phyloP scores from a whole-genome alignment of 73 alveolate species.

The Uronychia binucleata region DNA sequence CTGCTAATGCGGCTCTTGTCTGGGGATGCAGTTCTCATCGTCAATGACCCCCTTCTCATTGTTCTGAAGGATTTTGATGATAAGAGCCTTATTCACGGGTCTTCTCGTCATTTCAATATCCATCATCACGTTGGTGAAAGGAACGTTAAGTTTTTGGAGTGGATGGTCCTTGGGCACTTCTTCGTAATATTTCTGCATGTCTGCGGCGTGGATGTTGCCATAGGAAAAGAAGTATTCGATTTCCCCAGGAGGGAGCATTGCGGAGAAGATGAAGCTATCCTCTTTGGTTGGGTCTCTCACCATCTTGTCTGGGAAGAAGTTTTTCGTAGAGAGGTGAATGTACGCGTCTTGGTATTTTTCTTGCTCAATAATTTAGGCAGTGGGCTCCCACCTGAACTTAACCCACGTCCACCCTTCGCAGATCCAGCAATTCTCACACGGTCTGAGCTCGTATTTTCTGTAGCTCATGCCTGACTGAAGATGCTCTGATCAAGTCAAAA shows the following conservation, averaged over 20 bases:
- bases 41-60: neutral
- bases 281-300: neutral
- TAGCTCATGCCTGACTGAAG: slow-evolving; percentile 8
- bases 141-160: slow-evolving; percentile 20
- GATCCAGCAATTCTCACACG: slow-evolving; percentile 72
- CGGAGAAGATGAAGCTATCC: neutral
- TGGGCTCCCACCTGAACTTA: slow-evolving; percentile 59
- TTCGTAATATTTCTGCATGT: neutral
- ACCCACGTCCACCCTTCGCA: slow-evolving; percentile 89
- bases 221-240: slow-evolving; percentile 15
- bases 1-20: no score
- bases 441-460: slow-evolving; percentile 9
- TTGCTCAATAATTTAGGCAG: neutral
- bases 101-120: slow-evolving; percentile 17
- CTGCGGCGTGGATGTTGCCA: neutral
- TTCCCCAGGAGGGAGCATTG: slow-evolving; percentile 55
- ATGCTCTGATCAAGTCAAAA: slow-evolving; percentile 4
- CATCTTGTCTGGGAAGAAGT: neutral
- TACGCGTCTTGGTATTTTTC: neutral
- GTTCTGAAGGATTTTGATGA: slow-evolving; percentile 9
- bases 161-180: neutral
- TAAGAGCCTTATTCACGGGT: slow-evolving; percentile 13
- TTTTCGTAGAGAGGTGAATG: neutral
- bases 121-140: slow-evolving; percentile 26
- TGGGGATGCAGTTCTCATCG: slow-evolving; percentile 18